These are phyloP conservation scores for Starmerella tilneyi DNA, from an alignment of 805 yeast genomes.

Conservation along the genomic window DNA sequence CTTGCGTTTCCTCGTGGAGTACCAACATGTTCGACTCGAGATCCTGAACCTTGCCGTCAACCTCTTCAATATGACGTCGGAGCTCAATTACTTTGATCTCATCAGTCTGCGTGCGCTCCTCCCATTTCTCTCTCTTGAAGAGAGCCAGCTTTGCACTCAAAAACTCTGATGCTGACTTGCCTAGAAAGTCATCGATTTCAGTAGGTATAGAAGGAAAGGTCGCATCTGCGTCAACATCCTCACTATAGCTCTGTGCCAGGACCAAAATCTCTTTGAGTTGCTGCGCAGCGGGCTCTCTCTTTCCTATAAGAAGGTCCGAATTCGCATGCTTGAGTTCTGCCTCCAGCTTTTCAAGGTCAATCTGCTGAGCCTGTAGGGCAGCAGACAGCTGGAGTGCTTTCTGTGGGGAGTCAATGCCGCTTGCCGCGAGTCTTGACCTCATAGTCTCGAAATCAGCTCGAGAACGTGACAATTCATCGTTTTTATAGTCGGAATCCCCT, in stretches of 20 bases:
- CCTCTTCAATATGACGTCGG: background rate
- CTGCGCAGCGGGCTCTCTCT: background rate
- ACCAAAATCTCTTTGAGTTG: background rate
- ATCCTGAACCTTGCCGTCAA: background rate
- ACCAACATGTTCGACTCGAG: background rate
- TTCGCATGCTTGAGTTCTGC: background rate
- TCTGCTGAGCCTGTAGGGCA: background rate
- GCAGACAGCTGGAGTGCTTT: background rate
- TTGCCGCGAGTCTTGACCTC: background rate
- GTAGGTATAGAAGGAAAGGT: background rate
- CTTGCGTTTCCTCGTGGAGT: background rate
- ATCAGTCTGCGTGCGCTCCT: background rate
- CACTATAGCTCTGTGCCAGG: background rate
- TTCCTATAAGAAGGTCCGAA: background rate
- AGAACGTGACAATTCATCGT: background rate
- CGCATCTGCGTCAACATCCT: background rate
- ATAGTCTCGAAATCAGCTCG: background rate
- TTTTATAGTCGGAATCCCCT: background rate
- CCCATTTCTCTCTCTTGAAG: background rate
- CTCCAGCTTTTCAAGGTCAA: background rate
- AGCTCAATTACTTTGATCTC: background rate
- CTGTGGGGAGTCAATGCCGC: slow-evolving; percentile 2
- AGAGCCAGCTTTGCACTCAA: background rate
- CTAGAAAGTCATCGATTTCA: background rate
- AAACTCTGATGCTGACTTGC: background rate